These are phyloP conservation scores for Lasiosphaeria miniovina DNA, from an alignment of 495 filamentous ascomycete genomes.

Conservation along the genomic window DNA sequence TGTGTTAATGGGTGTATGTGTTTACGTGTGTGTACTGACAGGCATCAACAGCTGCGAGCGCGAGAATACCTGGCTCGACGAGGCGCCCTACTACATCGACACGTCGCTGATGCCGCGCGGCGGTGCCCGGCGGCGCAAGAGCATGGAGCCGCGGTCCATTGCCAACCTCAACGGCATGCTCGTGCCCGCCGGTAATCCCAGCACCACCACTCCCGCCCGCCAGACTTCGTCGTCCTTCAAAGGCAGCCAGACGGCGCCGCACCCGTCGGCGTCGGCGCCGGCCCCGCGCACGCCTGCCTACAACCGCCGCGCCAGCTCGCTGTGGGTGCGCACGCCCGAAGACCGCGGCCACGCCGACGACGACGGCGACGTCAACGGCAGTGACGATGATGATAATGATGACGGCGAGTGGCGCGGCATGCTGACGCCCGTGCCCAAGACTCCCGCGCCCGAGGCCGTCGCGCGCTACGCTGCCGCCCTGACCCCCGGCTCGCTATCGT, in stretches of 20 bases:
- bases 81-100: slow-evolving; percentile 67
- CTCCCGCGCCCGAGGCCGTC: slow-evolving; percentile 50
- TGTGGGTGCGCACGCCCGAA: slow-evolving; percentile 47
- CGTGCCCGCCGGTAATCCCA: slow-evolving; percentile 41
- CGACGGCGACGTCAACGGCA: slow-evolving; percentile 7
- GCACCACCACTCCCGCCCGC: slow-evolving; percentile 11
- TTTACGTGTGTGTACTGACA: background rate
- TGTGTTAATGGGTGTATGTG: too few relatives aligned
- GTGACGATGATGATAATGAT: slow-evolving; percentile 36
- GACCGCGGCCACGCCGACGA: slow-evolving; percentile 27
- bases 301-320: slow-evolving; percentile 48
- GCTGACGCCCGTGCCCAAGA: slow-evolving; percentile 51
- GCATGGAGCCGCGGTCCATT: slow-evolving; percentile 83
- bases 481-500: slow-evolving; percentile 33
- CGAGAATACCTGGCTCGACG: slow-evolving; percentile 72
- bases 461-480: slow-evolving; percentile 41
- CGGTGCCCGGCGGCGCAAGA: slow-evolving; percentile 76
- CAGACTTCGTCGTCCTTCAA: slow-evolving; percentile 7
- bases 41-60: slow-evolving; percentile 58
- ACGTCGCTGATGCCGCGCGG: slow-evolving; percentile 70
- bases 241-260: slow-evolving; percentile 41
- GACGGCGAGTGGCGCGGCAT: slow-evolving; percentile 34
- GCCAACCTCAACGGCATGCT: slow-evolving; percentile 69
- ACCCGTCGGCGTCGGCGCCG: slow-evolving; percentile 6
- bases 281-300: slow-evolving; percentile 10